A percentile compares a stretch with the other conserved stretches of the same genome.
Conservation (phyloP, 1,284 basidiomycete species). For the Fistulina hepatica region DNA sequence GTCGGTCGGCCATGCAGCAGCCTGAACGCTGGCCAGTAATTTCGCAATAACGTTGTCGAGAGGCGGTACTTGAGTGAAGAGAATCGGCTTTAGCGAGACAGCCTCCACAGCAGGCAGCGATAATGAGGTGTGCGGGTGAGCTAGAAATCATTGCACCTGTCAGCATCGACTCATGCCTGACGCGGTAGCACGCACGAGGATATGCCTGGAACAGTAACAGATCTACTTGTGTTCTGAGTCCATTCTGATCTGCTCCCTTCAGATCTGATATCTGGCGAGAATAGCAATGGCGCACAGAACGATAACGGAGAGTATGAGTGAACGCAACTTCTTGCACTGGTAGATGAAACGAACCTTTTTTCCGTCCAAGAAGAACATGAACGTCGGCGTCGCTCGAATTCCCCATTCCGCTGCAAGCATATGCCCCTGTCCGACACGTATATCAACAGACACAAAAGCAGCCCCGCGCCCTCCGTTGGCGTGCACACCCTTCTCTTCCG, state of each 20-base stretch:
- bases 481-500: constrained; percentile 32
- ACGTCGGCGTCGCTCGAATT: constrained; percentile 77
- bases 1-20: constrained; percentile 21
- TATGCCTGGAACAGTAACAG: constrained; percentile 63
- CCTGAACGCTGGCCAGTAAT: constrained; percentile 52
- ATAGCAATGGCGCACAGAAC: constrained; percentile 2
- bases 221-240: constrained; percentile 61
- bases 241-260: constrained; percentile 59
- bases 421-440: constrained; percentile 53
- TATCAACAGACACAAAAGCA: constrained; percentile 74
- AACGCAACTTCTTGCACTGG: background rate
- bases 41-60: constrained; percentile 57
- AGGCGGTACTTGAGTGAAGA: constrained; percentile 61
- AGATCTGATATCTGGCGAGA: constrained; percentile 52
- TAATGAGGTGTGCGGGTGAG: constrained; percentile 64
- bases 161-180: too few species aligned
- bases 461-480: constrained; percentile 30
- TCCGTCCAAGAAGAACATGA: constrained; percentile 73
- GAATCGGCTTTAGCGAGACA: constrained; percentile 65
- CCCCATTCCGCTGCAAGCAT: constrained; percentile 53
- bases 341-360: constrained; percentile 42
- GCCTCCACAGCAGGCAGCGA: constrained; percentile 51
- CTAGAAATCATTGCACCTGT: constrained; percentile 27
- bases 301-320: background rate
- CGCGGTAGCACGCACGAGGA: constrained; percentile 56